These are phyloP conservation scores for Kluyveromyces marxianus DNA, from an alignment of 1,139 yeast genomes.

Conservation along the genomic window DNA sequence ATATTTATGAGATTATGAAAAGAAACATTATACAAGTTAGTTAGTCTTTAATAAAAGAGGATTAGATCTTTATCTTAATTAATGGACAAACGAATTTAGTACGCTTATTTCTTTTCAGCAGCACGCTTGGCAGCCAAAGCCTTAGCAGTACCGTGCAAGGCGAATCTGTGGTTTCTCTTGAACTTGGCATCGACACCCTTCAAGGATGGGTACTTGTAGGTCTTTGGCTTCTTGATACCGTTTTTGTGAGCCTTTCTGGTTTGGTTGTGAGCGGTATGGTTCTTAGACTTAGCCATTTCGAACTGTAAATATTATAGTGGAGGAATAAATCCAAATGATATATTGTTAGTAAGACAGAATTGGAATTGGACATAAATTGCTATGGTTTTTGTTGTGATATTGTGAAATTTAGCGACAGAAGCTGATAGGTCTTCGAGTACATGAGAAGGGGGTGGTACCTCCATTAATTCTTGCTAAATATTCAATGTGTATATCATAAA, in stretches of 20 bases:
- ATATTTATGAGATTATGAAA: slow-evolving; percentile 3
- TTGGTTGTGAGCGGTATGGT: slow-evolving; percentile 99
- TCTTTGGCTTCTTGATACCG: slow-evolving; percentile 99
- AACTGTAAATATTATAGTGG: slow-evolving; percentile 7
- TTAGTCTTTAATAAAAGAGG: background rate
- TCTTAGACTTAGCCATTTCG: slow-evolving; percentile 94
- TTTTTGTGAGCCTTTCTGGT: slow-evolving; percentile 99
- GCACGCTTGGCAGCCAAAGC: slow-evolving; percentile 77
- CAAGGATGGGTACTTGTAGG: slow-evolving; percentile 95
- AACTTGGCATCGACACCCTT: slow-evolving; percentile 99
- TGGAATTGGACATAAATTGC: background rate
- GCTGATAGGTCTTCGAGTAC: no score
- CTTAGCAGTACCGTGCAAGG: slow-evolving; percentile 95
- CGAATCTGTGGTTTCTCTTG: slow-evolving; percentile 99
- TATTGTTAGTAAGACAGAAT: slow-evolving; percentile 15
- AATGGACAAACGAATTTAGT: background rate
- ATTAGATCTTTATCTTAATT: background rate
- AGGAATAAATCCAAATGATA: background rate
- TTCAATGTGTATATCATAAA: no score
- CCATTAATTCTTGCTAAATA: no score
- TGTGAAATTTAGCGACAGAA: background rate
- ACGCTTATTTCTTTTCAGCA: slow-evolving; percentile 31
- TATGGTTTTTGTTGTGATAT: background rate
- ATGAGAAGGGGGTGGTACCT: no score
- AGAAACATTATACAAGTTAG: slow-evolving; percentile 7